Evolutionary conservation across 2,329 filamentous ascomycete species (phyloP).

Genomic region (Pseudocercospora cruenta): DNA sequence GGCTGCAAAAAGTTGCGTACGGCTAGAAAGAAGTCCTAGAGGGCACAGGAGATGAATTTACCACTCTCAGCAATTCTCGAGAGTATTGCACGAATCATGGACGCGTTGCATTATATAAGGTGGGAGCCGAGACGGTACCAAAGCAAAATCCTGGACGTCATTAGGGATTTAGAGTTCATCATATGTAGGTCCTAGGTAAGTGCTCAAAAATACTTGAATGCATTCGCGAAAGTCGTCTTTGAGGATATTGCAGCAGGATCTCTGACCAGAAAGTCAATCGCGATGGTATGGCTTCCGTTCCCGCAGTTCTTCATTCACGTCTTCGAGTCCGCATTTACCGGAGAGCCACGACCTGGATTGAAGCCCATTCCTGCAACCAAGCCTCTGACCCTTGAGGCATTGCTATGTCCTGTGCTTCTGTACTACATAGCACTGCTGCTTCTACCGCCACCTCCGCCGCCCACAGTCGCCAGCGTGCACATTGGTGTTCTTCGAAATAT

Average conservation of each 20-base stretch:
- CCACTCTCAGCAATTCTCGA: neutral
- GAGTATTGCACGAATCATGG: neutral
- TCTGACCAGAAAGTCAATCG: neutral
- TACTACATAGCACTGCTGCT: slow-evolving; percentile 50
- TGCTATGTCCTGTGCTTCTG: slow-evolving; percentile 45
- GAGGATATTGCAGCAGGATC: neutral
- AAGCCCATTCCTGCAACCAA: slow-evolving; percentile 47
- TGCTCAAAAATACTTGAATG: neutral
- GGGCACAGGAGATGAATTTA: neutral
- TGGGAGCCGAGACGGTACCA: neutral
- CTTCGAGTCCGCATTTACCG: slow-evolving; percentile 26
- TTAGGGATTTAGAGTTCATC: neutral
- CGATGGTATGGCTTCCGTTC: slow-evolving; percentile 17
- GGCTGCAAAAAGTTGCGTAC: too few species aligned
- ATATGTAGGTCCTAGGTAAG: neutral
- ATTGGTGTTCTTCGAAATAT: slow-evolving; percentile 42
- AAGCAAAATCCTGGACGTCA: neutral
- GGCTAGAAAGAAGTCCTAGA: too few species aligned
- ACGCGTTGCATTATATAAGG: too few species aligned
- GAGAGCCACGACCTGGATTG: slow-evolving; percentile 43
- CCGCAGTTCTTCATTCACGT: slow-evolving; percentile 31
- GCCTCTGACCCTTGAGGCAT: slow-evolving; percentile 45
- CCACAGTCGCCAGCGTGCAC: slow-evolving; percentile 36
- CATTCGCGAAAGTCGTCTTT: neutral
- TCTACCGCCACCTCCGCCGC: slow-evolving; percentile 46